A percentile compares a stretch with the other conserved stretches of the same genome.
Evolutionary conservation across 164 flowering plant genomes (phyloP).

Genomic region (Pachysandra terminalis): DNA sequence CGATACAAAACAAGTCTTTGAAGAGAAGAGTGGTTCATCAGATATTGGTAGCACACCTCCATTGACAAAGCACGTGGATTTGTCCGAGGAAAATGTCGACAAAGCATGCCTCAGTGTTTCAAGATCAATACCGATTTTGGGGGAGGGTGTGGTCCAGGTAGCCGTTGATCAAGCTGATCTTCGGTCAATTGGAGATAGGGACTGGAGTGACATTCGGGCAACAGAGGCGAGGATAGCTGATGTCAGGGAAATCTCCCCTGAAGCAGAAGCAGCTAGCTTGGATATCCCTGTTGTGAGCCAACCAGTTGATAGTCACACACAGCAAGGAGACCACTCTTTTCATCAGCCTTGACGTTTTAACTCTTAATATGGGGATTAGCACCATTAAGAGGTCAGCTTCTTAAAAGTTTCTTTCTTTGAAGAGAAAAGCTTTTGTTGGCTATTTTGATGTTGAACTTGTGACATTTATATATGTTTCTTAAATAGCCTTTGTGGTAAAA

Average conservation of each 20-base stretch:
- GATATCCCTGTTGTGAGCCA: slow-evolving; percentile 75
- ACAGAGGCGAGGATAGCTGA: slow-evolving; percentile 70
- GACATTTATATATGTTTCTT: no score
- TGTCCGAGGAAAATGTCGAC: slow-evolving; percentile 75
- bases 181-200: slow-evolving; percentile 53
- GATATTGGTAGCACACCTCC: slow-evolving; percentile 34
- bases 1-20: slow-evolving; percentile 59
- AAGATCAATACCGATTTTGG: slow-evolving; percentile 43
- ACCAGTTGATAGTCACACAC: slow-evolving; percentile 37
- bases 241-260: slow-evolving; percentile 73
- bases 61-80: slow-evolving; percentile 75
- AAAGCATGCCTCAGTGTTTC: slow-evolving; percentile 85
- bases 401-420: no score
- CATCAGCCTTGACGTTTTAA: slow-evolving; percentile 36
- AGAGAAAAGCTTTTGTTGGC: not conserved
- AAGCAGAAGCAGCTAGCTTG: slow-evolving; percentile 56
- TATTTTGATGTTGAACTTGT: not conserved
- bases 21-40: slow-evolving; percentile 63
- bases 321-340: slow-evolving; percentile 37
- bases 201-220: slow-evolving; percentile 85
- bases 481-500: no score
- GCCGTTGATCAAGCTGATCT: slow-evolving; percentile 36
- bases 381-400: not conserved
- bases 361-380: not conserved
- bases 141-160: slow-evolving; percentile 38